A percentile compares a stretch with the other conserved stretches of the same genome.
Evolutionary conservation across 2,329 filamentous ascomycete species (phyloP).

Genomic region (Aspergillus quadricinctus): DNA sequence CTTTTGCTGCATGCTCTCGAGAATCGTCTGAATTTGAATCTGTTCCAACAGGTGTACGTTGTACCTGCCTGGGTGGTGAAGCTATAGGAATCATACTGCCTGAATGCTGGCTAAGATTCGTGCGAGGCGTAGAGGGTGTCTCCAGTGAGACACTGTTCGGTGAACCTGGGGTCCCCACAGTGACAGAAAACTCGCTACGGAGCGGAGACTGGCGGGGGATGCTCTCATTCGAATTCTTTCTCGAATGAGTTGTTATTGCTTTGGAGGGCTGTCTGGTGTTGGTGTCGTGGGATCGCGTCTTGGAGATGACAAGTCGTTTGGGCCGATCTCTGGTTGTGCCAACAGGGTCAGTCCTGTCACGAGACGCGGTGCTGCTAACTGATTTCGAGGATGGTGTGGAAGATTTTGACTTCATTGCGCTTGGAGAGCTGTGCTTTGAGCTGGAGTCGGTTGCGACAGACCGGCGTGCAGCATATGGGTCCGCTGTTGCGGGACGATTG

Average conservation of each 20-base stretch:
- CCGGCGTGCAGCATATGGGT: slow-evolving; percentile 32
- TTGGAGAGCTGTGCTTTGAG: slow-evolving; percentile 22
- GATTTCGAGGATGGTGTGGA: slow-evolving; percentile 29
- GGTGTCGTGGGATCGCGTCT: slow-evolving; percentile 23
- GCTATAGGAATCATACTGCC: neutral
- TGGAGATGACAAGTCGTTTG: slow-evolving; percentile 30
- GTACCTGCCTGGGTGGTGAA: neutral
- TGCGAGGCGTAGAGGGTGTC: neutral
- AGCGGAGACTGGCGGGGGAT: slow-evolving; percentile 7
- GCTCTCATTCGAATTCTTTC: slow-evolving; percentile 22
- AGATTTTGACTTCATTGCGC: slow-evolving; percentile 24
- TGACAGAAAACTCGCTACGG: slow-evolving; percentile 1
- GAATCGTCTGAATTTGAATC: neutral
- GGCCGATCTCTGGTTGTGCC: slow-evolving; percentile 26
- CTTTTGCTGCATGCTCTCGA: slow-evolving; percentile 5
- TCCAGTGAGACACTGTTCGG: slow-evolving; percentile 17
- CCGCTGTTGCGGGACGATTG: slow-evolving; percentile 32
- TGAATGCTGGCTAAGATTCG: neutral
- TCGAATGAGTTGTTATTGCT: slow-evolving; percentile 20
- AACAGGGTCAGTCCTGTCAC: slow-evolving; percentile 27
- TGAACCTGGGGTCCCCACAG: slow-evolving; percentile 47
- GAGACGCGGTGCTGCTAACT: slow-evolving; percentile 25
- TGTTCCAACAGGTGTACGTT: neutral
- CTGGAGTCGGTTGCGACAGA: slow-evolving; percentile 53
- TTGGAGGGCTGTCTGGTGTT: slow-evolving; percentile 5